phyloP scores from a whole-genome alignment of 345 rosid genomes.

The Citrus cavaleriei region DNA sequence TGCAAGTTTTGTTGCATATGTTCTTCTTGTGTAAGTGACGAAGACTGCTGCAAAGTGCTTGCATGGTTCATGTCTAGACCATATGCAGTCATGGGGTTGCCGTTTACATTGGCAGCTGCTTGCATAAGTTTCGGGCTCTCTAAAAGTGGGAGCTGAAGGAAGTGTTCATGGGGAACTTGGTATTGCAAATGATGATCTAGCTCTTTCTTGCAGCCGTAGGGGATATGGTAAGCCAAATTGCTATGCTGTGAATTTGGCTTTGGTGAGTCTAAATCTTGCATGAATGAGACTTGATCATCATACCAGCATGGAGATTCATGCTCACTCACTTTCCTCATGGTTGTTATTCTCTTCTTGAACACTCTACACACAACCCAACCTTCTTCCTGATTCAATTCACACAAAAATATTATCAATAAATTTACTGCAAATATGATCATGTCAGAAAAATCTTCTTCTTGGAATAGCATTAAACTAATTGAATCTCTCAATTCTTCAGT shows the following conservation, averaged over 20 bases:
- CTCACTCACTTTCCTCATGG: conserved; percentile 41
- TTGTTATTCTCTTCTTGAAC: conserved; percentile 76
- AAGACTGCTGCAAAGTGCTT: conserved; percentile 28
- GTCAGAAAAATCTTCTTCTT: too few relatives aligned
- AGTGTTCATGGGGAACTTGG: conserved; percentile 39
- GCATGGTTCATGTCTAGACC: conserved; percentile 43
- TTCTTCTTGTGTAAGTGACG: conserved; percentile 34
- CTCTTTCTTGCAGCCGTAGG: conserved; percentile 62
- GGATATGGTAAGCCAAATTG: conserved; percentile 34
- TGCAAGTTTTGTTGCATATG: conserved; percentile 29
- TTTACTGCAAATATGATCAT: too few relatives aligned
- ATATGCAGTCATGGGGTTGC: conserved; percentile 25
- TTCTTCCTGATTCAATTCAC: conserved; percentile 55
- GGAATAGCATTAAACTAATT: too few relatives aligned
- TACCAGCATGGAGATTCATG: conserved; percentile 60
- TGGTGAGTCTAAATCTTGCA: conserved; percentile 54
- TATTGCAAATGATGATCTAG: conserved; percentile 30
- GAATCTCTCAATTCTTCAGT: too few relatives aligned
- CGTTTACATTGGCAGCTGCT: conserved; percentile 22
- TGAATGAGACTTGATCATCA: conserved; percentile 57
- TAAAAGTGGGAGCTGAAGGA: conserved; percentile 75
- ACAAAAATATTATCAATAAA: not conserved
- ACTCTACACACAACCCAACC: conserved; percentile 98
- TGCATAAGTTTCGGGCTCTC: conserved; percentile 61
- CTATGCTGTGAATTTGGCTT: conserved; percentile 37